Conservation (phyloP, 371 early-diverging fungal genomes). For the Dichotomocladium elegans region DNA sequence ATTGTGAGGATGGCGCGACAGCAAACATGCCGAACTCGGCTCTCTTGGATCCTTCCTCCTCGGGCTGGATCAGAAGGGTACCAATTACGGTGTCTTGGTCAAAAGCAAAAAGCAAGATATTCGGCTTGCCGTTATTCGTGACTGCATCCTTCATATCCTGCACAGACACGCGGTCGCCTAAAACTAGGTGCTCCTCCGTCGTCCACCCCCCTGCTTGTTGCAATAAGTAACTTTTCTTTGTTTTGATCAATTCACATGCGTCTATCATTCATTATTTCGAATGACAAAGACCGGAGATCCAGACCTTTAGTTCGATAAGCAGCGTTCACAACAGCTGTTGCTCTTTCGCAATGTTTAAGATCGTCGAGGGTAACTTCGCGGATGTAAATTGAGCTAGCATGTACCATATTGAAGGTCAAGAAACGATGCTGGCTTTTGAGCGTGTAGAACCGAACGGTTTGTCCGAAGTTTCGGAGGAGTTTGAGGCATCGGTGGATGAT, state of each 20-base stretch:
- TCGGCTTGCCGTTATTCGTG: constrained; percentile 16
- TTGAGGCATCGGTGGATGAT: no score
- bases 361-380: constrained; percentile 15
- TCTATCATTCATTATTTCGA: neutral
- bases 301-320: constrained; percentile 19
- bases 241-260: neutral
- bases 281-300: neutral
- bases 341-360: constrained; percentile 8
- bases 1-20: constrained; percentile 47
- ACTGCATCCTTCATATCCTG: constrained; percentile 24
- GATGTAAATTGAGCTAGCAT: constrained; percentile 9
- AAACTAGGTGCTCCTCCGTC: constrained; percentile 30
- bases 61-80: constrained; percentile 33
- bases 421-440: no score
- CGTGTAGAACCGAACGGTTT: no score
- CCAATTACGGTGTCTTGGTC: constrained; percentile 25
- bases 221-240: neutral
- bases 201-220: constrained; percentile 47
- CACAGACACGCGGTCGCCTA: constrained; percentile 24
- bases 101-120: constrained; percentile 23
- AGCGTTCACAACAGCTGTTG: constrained; percentile 8
- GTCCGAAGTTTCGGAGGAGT: neutral
- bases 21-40: constrained; percentile 49
- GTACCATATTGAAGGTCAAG: constrained; percentile 8
- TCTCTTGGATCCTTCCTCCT: constrained; percentile 3